A percentile compares a stretch with the other conserved stretches of the same genome.
phyloP scores from a whole-genome alignment of 768 basidiomycete species.

The Polyporus arcularius region DNA sequence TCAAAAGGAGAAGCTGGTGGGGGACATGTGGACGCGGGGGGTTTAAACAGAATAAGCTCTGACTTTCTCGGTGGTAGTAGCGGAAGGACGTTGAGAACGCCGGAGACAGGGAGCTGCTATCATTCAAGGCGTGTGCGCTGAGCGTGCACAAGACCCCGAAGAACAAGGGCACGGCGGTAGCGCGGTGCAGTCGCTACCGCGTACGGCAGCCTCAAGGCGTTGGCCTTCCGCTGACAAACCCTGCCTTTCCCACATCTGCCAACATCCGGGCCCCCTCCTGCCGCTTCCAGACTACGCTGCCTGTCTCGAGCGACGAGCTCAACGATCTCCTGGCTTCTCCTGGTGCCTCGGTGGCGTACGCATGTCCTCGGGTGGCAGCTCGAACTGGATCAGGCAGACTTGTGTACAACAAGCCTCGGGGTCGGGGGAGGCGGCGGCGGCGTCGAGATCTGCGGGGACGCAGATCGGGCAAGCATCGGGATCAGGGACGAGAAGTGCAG shows the following conservation, averaged over 20 bases:
- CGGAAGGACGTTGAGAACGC: neutral
- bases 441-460: neutral
- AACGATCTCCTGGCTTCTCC: neutral
- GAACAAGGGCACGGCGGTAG: conserved; percentile 5
- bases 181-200: conserved; percentile 1
- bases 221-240: conserved; percentile 13
- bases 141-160: neutral
- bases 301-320: neutral
- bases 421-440: neutral
- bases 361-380: neutral
- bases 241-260: conserved; percentile 12
- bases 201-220: conserved; percentile 11
- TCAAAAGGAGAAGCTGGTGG: neutral
- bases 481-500: neutral
- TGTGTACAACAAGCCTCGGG: too few species aligned
- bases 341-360: neutral
- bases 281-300: neutral
- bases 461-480: neutral
- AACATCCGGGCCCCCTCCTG: neutral
- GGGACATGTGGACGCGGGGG: conserved; percentile 5
- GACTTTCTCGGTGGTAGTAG: conserved; percentile 12
- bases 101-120: neutral
- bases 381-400: too few species aligned
- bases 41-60: conserved; percentile 12
- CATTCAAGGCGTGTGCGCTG: neutral